Percentiles rank a stretch among this genome's conserved stretches.
These are phyloP conservation scores for Candida ulmi DNA, from an alignment of 805 yeast species.

Conservation along the genomic window DNA sequence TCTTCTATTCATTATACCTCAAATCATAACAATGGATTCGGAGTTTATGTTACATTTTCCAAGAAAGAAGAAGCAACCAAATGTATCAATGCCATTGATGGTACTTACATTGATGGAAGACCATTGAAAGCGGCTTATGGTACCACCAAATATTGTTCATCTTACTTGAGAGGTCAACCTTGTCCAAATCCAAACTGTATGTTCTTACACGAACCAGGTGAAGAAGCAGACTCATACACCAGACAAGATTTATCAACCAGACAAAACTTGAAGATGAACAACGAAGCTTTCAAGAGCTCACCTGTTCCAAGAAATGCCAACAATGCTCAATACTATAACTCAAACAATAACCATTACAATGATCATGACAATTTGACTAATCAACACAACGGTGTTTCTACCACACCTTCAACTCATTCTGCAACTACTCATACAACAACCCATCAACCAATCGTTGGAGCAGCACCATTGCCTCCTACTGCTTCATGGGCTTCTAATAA, in stretches of 20 bases:
- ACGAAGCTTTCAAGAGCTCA: conserved; percentile 26
- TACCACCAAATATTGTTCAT: conserved; percentile 97
- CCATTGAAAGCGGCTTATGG: conserved; percentile 94
- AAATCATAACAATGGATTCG: conserved; percentile 61
- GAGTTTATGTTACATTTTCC: conserved; percentile 92
- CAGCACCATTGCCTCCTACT: conserved; percentile 59
- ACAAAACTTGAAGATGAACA: conserved; percentile 52
- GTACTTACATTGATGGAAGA: conserved; percentile 88
- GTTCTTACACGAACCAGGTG: conserved; percentile 99
- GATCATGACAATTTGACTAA: not conserved
- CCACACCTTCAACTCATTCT: conserved; percentile 12
- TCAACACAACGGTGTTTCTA: not conserved
- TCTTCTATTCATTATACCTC: conserved; percentile 13
- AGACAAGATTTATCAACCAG: conserved; percentile 82
- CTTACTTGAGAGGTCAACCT: conserved; percentile 87
- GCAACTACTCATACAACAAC: conserved; percentile 3
- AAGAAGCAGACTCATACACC: conserved; percentile 95
- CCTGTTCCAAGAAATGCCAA: conserved; percentile 20
- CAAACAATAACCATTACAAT: not conserved
- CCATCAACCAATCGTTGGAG: conserved; percentile 20
- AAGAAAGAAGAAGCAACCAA: conserved; percentile 91
- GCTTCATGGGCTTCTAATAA: conserved; percentile 54
- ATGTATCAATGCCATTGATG: conserved; percentile 90
- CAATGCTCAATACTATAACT: conserved; percentile 5
- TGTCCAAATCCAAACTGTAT: conserved; percentile 99